Evolutionary conservation across 2,329 filamentous ascomycete species (phyloP).

Genomic region (Verticillium tricorpus): DNA sequence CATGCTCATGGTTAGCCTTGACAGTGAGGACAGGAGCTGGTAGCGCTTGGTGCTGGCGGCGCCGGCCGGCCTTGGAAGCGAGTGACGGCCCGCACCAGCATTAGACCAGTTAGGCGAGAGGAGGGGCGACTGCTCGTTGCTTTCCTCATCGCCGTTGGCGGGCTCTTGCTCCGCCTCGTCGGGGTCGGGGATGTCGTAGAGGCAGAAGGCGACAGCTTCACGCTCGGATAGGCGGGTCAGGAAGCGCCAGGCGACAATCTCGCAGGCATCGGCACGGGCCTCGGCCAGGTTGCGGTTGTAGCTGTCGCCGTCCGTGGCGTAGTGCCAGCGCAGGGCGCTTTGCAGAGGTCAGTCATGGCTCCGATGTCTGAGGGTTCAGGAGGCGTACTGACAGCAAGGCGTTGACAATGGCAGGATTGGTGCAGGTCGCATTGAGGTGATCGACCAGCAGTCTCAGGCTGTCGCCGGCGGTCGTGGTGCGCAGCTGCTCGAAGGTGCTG

Average conservation of each 20-base stretch:
- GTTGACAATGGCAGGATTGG: conserved; percentile 67
- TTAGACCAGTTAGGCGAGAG: conserved; percentile 26
- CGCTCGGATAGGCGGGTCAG: conserved; percentile 65
- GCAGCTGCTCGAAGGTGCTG: conserved; percentile 68
- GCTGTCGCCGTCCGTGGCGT: conserved; percentile 57
- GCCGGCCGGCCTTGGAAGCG: conserved; percentile 25
- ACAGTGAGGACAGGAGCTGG: conserved; percentile 49
- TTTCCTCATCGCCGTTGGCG: conserved; percentile 33
- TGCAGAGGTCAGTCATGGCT: background rate
- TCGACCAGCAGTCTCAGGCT: conserved; percentile 56
- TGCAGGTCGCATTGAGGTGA: conserved; percentile 58
- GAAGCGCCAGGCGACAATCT: conserved; percentile 78
- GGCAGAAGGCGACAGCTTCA: conserved; percentile 69
- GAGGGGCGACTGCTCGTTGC: conserved; percentile 43
- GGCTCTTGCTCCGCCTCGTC: conserved; percentile 16
- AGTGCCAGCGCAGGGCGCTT: conserved; percentile 74
- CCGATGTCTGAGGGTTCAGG: background rate
- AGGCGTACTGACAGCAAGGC: conserved; percentile 60
- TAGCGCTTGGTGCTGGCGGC: conserved; percentile 37
- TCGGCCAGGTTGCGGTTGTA: conserved; percentile 55
- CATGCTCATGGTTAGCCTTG: conserved; percentile 48
- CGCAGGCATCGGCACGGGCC: conserved; percentile 68
- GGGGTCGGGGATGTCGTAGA: conserved; percentile 62
- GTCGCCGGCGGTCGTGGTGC: conserved; percentile 59
- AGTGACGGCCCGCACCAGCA: conserved; percentile 13